Evolutionary conservation across 441 rosid species (phyloP).

Genomic region (Melianthus villosus): DNA sequence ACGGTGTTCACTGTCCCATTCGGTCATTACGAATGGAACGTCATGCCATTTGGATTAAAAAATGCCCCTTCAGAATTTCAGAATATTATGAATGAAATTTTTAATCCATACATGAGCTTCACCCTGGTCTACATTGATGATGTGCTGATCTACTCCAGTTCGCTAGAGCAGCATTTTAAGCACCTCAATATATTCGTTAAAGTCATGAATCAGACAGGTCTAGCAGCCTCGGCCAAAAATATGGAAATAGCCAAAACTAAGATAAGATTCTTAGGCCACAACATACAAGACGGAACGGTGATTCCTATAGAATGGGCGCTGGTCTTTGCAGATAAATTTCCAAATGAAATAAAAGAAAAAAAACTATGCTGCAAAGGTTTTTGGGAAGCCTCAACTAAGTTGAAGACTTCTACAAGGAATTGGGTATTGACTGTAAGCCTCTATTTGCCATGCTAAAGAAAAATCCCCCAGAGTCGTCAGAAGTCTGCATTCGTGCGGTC

Average conservation of each 20-base stretch:
- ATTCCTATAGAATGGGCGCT: background rate
- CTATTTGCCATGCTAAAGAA: background rate
- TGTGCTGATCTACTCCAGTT: background rate
- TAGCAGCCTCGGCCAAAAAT: background rate
- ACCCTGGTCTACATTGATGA: slow-evolving; percentile 2
- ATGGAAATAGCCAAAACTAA: background rate
- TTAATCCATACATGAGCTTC: no score
- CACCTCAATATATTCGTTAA: background rate
- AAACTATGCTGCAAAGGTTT: background rate
- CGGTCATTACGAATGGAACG: slow-evolving; percentile 3
- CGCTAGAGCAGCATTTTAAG: background rate
- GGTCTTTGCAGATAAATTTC: background rate
- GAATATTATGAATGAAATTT: background rate
- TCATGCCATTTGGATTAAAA: background rate
- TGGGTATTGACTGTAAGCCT: background rate
- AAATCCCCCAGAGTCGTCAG: background rate
- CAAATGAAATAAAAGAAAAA: background rate
- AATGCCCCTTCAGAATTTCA: background rate
- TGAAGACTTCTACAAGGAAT: background rate
- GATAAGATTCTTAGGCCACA: background rate
- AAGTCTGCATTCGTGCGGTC: background rate
- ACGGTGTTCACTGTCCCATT: background rate
- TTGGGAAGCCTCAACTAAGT: background rate
- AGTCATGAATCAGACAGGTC: background rate
- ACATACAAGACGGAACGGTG: background rate